A percentile compares a stretch with the other conserved stretches of the same genome.
phyloP scores from a whole-genome alignment of 2,329 filamentous ascomycete species.

The Colletotrichum scovillei region DNA sequence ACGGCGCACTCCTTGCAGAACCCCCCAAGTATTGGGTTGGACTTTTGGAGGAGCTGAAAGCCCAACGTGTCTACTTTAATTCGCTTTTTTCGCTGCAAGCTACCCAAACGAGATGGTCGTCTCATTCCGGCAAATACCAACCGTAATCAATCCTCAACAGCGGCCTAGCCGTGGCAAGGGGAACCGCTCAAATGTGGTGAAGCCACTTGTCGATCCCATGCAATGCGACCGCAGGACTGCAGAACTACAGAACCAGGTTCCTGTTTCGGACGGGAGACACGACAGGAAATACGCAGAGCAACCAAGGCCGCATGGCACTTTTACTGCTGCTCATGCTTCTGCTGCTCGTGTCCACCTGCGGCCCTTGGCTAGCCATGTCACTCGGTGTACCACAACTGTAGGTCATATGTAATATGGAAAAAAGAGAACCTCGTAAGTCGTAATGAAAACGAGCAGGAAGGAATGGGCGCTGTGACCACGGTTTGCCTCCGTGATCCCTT shows the following conservation, averaged over 20 bases:
- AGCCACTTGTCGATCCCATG: conserved; percentile 24
- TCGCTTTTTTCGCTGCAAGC: background rate
- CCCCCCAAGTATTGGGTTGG: background rate
- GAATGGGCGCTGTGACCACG: background rate
- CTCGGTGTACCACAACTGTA: background rate
- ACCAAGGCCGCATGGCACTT: background rate
- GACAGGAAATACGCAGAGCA: background rate
- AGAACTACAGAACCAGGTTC: conserved; percentile 1
- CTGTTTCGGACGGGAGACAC: conserved; percentile 3
- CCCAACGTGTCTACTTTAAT: background rate
- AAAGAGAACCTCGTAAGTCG: background rate
- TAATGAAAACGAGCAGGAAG: background rate
- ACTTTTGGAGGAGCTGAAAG: background rate
- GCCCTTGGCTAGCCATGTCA: background rate
- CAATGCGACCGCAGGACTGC: conserved; percentile 1
- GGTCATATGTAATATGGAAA: no score
- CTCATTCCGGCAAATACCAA: conserved; percentile 7
- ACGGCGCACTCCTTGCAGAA: background rate
- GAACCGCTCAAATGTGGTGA: background rate
- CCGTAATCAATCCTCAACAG: conserved; percentile 17
- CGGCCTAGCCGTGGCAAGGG: conserved; percentile 16
- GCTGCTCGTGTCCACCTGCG: background rate
- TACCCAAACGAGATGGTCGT: background rate
- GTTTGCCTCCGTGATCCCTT: background rate
- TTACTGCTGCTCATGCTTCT: background rate